Evolutionary conservation across 2,329 filamentous ascomycete species (phyloP), one percentile per base, ranked within the genome.

Genomic region (Trichoderma afroharzianum): DNA sequence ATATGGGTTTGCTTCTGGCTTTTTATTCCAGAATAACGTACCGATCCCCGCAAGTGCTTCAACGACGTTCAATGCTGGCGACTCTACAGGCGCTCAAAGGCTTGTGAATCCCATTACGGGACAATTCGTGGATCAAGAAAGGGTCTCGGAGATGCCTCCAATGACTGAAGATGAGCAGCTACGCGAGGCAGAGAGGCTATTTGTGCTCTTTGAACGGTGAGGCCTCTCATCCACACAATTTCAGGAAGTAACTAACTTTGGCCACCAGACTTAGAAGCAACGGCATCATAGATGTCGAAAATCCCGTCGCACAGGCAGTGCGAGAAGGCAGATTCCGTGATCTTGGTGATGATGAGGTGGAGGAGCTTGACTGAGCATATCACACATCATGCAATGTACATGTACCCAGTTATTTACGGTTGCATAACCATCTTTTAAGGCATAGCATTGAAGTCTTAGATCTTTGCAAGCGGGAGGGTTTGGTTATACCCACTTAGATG

Each of bases 111-210:
- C 95, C 0, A 89, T 98, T 36, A 98, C 95, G 1, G 95, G 95
- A 0, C 95, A 98, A 80, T 90, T 91, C 74, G 78, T 93, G 64
- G 91, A 94, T 74, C 86, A 85, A 47, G 92, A 95, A 80, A 86
- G 85, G 68, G 81, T 84, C 7, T 83, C 88, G 7, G 82, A 89
- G 4, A 80, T 84, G 12, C 89, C 90, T 1, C 89, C 92, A 63
- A 97, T 98, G 95, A 96, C 92, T 0, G 85, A 93, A 61, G 94
- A 95, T 74, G 95, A 98, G 83, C 98, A 95, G 80, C 93, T 97
- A 80, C 86, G 93, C 71, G 96, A 99, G 79, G 95, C 95, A 0
- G 95, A 98, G 81, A 88, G 90, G 71, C 81, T 98, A 1, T 98
- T 97, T 82, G 94, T 97, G 14, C 83, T 98, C 3, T 98, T 98